Evolutionary conservation across 371 early-diverging fungal species (phyloP).

Genomic region (Lichtheimia ramosa): DNA sequence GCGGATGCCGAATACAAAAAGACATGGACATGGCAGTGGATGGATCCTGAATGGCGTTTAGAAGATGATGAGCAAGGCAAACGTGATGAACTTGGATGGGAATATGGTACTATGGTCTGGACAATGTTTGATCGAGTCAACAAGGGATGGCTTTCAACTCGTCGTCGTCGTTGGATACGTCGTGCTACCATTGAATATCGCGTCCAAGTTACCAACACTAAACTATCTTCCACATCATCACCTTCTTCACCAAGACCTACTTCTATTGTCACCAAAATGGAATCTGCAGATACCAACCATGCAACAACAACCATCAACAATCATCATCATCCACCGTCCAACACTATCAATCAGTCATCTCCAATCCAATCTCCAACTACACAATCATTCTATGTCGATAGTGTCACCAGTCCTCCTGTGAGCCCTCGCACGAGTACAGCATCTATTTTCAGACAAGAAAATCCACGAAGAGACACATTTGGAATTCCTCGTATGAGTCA

Average conservation of each 20-base stretch:
- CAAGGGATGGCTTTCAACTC: conserved; percentile 18
- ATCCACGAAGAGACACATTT: background rate
- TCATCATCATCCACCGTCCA: too few species aligned
- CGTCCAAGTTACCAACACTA: background rate
- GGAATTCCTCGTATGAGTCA: conserved; percentile 3
- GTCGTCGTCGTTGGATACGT: conserved; percentile 22
- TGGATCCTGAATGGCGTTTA: conserved; percentile 18
- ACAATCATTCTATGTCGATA: background rate
- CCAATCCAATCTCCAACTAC: conserved; percentile 3
- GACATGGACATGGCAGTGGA: conserved; percentile 17
- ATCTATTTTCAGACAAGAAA: background rate
- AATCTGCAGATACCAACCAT: too few species aligned
- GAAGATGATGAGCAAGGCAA: conserved; percentile 6
- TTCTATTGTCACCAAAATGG: background rate
- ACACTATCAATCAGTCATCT: too few species aligned
- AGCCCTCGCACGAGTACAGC: background rate
- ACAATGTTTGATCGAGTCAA: conserved; percentile 14
- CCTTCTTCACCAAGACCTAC: background rate
- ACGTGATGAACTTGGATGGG: conserved; percentile 17
- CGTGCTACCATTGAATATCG: conserved; percentile 14
- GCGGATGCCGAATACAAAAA: conserved; percentile 4
- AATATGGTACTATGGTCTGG: conserved; percentile 19
- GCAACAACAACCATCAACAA: too few species aligned
- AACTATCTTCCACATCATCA: background rate
- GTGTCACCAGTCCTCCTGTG: background rate